A percentile compares a stretch with the other conserved stretches of the same genome.
Conservation (phyloP, 2,329 filamentous ascomycete species). For the Fusarium sp. region DNA sequence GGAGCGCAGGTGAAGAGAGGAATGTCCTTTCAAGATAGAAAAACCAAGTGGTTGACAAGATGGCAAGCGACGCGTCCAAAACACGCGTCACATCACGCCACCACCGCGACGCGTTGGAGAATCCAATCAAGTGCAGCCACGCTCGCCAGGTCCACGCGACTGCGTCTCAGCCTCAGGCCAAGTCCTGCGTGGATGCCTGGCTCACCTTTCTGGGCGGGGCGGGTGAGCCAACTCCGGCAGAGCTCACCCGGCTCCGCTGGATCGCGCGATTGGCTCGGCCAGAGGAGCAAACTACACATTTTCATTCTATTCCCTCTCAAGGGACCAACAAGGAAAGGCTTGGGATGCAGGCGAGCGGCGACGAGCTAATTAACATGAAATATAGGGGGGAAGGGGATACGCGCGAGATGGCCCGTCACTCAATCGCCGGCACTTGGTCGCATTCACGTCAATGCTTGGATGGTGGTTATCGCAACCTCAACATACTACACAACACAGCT, state of each 20-base stretch:
- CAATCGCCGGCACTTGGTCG: neutral
- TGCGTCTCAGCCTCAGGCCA: neutral
- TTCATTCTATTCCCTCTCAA: slow-evolving; percentile 4
- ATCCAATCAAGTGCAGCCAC: too few relatives aligned
- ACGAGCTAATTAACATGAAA: slow-evolving; percentile 1
- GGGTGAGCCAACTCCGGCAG: too few relatives aligned
- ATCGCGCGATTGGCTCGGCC: too few relatives aligned
- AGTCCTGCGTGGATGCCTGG: neutral
- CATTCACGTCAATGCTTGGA: neutral
- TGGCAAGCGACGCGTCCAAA: too few relatives aligned
- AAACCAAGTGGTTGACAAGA: too few relatives aligned
- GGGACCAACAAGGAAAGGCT: neutral
- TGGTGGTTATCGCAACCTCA: slow-evolving; percentile 1
- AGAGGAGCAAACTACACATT: too few relatives aligned
- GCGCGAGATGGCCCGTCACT: neutral
- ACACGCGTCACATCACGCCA: too few relatives aligned
- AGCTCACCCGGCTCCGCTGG: too few relatives aligned
- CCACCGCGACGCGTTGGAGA: too few relatives aligned
- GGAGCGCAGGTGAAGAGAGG: too few relatives aligned
- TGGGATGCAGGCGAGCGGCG: slow-evolving; percentile 3
- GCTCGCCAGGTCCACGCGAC: too few relatives aligned
- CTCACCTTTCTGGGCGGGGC: neutral
- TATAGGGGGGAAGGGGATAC: neutral
- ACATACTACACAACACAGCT: neutral
- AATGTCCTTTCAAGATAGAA: too few relatives aligned